These are phyloP conservation scores for Podospora australis DNA, from an alignment of 495 filamentous ascomycete genomes.

Conservation along the genomic window DNA sequence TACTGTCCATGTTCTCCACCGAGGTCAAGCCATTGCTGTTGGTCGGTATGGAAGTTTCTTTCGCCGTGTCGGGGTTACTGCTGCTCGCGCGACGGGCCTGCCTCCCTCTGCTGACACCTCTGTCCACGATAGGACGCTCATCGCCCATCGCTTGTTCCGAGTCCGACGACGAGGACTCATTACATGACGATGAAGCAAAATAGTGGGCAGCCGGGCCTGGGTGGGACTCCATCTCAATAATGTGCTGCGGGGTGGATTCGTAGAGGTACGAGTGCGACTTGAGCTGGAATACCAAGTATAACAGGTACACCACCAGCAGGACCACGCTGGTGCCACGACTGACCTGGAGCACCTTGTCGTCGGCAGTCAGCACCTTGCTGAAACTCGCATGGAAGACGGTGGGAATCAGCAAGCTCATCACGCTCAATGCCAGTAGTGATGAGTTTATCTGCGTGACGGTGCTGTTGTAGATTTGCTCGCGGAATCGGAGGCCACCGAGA, in stretches of 20 bases:
- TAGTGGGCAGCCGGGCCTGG: conserved; percentile 79
- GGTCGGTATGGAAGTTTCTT: too few relatives aligned
- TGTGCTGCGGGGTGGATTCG: conserved; percentile 78
- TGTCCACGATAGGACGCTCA: too few relatives aligned
- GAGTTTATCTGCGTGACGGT: conserved; percentile 95
- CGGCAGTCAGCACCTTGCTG: conserved; percentile 52
- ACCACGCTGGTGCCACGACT: conserved; percentile 89
- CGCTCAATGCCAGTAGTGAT: conserved; percentile 80
- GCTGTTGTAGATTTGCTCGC: conserved; percentile 92
- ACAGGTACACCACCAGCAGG: conserved; percentile 71
- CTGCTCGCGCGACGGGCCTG: too few relatives aligned
- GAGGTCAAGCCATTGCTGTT: too few relatives aligned
- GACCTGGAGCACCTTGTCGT: conserved; percentile 66
- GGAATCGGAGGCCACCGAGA: conserved; percentile 77
- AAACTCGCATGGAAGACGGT: conserved; percentile 92
- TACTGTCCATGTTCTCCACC: too few relatives aligned
- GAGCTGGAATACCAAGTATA: conserved; percentile 86
- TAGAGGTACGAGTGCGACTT: conserved; percentile 91
- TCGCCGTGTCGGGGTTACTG: too few relatives aligned
- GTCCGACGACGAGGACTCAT: conserved; percentile 59
- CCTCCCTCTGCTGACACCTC: too few relatives aligned
- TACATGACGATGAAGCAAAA: conserved; percentile 62
- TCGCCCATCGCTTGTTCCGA: conserved; percentile 54
- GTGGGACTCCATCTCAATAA: conserved; percentile 82
- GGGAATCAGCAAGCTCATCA: conserved; percentile 77